Evolutionary conservation across 352 stramenopile species (phyloP).

Genomic region (Phytophthora kernoviae): DNA sequence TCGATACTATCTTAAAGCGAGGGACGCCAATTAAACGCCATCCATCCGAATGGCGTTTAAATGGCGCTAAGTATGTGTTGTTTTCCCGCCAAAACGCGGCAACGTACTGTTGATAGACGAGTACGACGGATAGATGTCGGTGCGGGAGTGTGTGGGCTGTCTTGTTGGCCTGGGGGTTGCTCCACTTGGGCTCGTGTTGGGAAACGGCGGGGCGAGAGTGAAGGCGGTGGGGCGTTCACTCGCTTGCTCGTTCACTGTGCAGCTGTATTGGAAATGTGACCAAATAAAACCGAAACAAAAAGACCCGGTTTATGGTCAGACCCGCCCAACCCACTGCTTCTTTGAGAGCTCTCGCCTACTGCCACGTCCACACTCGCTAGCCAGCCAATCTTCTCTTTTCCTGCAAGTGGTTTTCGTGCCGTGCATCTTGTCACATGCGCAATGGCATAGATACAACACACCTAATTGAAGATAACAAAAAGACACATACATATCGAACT

Average conservation of each 20-base stretch:
- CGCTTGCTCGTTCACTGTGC: neutral
- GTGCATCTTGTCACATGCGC: neutral
- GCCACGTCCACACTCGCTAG: conserved; percentile 40
- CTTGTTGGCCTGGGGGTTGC: too few species aligned
- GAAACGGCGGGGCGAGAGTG: neutral
- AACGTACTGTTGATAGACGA: neutral
- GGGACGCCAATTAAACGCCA: too few species aligned
- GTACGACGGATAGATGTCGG: neutral
- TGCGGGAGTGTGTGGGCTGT: too few species aligned
- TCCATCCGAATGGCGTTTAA: neutral
- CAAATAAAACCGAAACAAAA: conserved; percentile 24
- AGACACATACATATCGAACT: neutral
- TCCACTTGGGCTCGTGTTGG: too few species aligned
- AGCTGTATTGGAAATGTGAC: conserved; percentile 29
- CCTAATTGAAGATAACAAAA: too few species aligned
- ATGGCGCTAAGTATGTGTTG: neutral
- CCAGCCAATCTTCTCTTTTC: conserved; percentile 51
- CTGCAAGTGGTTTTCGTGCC: conserved; percentile 25
- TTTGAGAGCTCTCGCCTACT: conserved; percentile 2
- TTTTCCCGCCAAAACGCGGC: neutral
- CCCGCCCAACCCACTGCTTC: conserved; percentile 2
- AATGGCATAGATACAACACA: neutral
- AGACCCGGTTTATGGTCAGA: neutral
- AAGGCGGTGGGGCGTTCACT: conserved; percentile 29
- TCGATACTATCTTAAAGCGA: too few species aligned